Base-by-base conservation (phyloP, 75 land plant species). In the Cunninghamia lanceolata region DNA sequence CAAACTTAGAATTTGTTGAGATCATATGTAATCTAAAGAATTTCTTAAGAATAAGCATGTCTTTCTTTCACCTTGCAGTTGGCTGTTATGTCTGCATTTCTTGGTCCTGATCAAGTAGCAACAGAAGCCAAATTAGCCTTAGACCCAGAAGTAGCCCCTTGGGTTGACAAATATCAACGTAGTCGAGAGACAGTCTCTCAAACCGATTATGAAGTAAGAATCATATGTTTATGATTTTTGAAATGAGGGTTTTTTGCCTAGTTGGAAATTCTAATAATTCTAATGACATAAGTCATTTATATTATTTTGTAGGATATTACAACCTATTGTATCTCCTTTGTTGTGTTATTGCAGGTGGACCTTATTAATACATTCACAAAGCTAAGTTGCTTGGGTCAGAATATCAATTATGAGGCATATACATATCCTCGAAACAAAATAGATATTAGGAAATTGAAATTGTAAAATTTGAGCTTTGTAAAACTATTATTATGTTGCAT, bases 171-270 rank as follows among this genome's bases (percentile, higher is more conserved):
- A 83, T 98, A 98, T 86, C 96, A 94, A 82, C 90, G 90, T 0
- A 98, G 99, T 92, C 86, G 99, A 82, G 95, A 95, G 85, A 98
- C 99, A 6, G 94, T 98, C 5, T 98, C 99, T 32, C 94, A 98
- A 88, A 98, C 99, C 17, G 95, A 98, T 86, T 98, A 98, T 88
- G 97, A 98, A 94, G 99, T 97, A 45, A 94, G 50, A n/a, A n/a
- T 28, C 80, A n/a, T 9, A 34, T 85, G 36, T 84, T 70, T 36
- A 36, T 32, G 19, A n/a, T 1, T 80, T 80, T n/a, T 80, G 50
- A 80, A n/a, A n/a, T 43, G 46, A 42, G 34, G 34, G 30, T 86
- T 11, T 82, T 40, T 56, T 19, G 43, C 32, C 19, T 40, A 25
- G 7, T 21, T 79, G 42, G 9, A 40, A 34, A 79, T 42, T 79